Percentiles rank a stretch among this genome's conserved stretches.
phyloP scores from a whole-genome alignment of 164 flowering plant genomes.

The Magnolia changhungtana region DNA sequence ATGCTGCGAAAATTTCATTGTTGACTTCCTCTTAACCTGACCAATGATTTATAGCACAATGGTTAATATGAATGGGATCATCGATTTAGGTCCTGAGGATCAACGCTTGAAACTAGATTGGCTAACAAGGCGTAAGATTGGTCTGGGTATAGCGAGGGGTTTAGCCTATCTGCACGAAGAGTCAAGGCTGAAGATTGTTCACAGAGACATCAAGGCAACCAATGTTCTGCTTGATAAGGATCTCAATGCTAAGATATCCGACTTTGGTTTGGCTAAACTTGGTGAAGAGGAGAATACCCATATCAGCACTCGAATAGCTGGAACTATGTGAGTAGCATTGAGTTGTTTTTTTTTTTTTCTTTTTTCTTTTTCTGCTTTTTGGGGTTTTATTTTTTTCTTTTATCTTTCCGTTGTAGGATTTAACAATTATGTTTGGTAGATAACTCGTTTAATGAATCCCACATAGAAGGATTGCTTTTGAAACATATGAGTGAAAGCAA shows the following conservation, averaged over 20 bases:
- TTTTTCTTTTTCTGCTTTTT: neutral
- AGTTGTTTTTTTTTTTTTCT: neutral
- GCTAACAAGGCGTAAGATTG: conserved; percentile 54
- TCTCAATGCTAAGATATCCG: conserved; percentile 58
- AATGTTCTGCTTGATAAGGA: conserved; percentile 58
- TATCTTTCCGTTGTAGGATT: neutral
- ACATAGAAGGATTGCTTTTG: neutral
- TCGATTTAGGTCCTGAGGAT: conserved; percentile 31
- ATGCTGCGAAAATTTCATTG: neutral
- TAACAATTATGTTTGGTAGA: neutral
- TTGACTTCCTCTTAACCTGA: no score
- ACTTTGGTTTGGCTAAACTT: conserved; percentile 74
- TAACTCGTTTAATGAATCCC: neutral
- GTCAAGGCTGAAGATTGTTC: conserved; percentile 59
- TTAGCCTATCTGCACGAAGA: conserved; percentile 67
- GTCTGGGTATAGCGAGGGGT: conserved; percentile 57
- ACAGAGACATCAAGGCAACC: conserved; percentile 66
- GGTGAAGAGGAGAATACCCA: conserved; percentile 59
- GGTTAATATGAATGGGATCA: neutral
- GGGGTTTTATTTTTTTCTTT: neutral
- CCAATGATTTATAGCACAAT: neutral
- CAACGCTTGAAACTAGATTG: conserved; percentile 39
- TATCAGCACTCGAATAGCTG: conserved; percentile 62
- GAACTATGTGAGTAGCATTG: conserved; percentile 44
- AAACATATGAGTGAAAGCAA: neutral